These are phyloP conservation scores for Scedosporium aurantiacum DNA, from an alignment of 2,329 filamentous ascomycete genomes.

Conservation along the genomic window DNA sequence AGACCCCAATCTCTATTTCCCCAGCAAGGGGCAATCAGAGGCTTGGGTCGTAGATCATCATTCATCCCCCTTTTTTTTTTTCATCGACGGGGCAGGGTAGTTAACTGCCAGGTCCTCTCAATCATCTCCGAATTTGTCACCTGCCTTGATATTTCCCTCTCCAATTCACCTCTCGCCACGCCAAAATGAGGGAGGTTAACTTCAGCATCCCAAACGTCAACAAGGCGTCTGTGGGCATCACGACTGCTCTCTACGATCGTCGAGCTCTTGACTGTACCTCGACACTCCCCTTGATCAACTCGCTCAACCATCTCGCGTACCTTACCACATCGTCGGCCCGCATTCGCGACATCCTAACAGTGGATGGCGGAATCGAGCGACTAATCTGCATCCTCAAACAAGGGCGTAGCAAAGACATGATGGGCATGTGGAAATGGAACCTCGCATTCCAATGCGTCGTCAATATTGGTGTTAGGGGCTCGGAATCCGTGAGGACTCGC, in stretches of 20 bases:
- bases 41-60: constrained; percentile 1
- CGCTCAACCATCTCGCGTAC: constrained; percentile 95
- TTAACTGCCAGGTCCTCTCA: neutral
- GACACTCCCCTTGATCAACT: constrained; percentile 95
- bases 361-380: constrained; percentile 95
- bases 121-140: neutral
- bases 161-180: neutral
- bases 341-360: constrained; percentile 93
- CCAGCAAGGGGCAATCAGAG: constrained; percentile 4
- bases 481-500: constrained; percentile 83
- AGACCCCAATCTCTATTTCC: constrained; percentile 4
- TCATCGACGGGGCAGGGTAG: neutral
- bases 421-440: constrained; percentile 99
- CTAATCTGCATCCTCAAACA: constrained; percentile 97
- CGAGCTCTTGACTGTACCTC: constrained; percentile 97
- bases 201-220: constrained; percentile 99
- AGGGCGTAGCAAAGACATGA: constrained; percentile 92
- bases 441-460: constrained; percentile 97
- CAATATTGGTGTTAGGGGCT: constrained; percentile 94
- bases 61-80: neutral
- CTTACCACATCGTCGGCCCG: constrained; percentile 95
- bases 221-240: constrained; percentile 98
- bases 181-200: constrained; percentile 96
- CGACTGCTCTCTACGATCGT: constrained; percentile 93
- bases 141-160: neutral